These are phyloP conservation scores for Diaporthe sp. DNA, from an alignment of 2,329 filamentous ascomycete species.

Conservation along the genomic window DNA sequence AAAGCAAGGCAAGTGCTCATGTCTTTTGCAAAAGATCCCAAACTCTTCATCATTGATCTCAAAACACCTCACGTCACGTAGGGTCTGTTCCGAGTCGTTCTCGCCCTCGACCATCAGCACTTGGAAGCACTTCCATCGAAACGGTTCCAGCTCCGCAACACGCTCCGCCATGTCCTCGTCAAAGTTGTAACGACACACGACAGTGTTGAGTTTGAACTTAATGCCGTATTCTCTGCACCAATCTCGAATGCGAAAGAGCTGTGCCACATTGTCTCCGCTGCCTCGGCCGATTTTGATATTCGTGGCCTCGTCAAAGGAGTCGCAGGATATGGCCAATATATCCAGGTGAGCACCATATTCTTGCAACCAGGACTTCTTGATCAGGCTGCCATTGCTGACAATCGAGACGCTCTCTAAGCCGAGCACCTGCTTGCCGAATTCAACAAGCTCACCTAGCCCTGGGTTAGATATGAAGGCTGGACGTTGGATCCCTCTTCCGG, in stretches of 20 bases:
- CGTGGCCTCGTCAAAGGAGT: slow-evolving; percentile 64
- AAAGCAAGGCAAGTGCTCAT: slow-evolving; percentile 56
- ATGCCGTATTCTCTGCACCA: slow-evolving; percentile 63
- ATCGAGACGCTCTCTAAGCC: slow-evolving; percentile 65
- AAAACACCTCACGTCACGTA: slow-evolving; percentile 58
- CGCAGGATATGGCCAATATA: slow-evolving; percentile 68
- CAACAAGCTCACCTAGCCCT: slow-evolving; percentile 50
- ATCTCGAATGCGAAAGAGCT: slow-evolving; percentile 57
- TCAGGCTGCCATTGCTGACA: slow-evolving; percentile 65
- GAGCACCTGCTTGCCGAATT: slow-evolving; percentile 63
- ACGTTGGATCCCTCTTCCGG: too few relatives aligned
- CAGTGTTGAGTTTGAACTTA: slow-evolving; percentile 71
- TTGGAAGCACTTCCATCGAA: slow-evolving; percentile 70
- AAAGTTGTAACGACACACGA: slow-evolving; percentile 63
- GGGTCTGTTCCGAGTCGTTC: slow-evolving; percentile 59
- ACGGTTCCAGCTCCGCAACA: slow-evolving; percentile 58
- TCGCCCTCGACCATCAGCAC: slow-evolving; percentile 65
- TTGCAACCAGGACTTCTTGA: slow-evolving; percentile 58
- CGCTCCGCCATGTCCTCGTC: slow-evolving; percentile 61
- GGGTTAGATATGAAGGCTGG: not conserved
- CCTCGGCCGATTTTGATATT: slow-evolving; percentile 66
- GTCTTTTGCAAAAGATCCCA: slow-evolving; percentile 58
- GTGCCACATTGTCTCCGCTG: slow-evolving; percentile 59
- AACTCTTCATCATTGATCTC: slow-evolving; percentile 62
- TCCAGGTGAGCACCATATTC: slow-evolving; percentile 61